Evolutionary conservation across 371 early-diverging fungal species (phyloP), one percentile per base, ranked within the genome.

Genomic region (Agmasoma carcini): DNA sequence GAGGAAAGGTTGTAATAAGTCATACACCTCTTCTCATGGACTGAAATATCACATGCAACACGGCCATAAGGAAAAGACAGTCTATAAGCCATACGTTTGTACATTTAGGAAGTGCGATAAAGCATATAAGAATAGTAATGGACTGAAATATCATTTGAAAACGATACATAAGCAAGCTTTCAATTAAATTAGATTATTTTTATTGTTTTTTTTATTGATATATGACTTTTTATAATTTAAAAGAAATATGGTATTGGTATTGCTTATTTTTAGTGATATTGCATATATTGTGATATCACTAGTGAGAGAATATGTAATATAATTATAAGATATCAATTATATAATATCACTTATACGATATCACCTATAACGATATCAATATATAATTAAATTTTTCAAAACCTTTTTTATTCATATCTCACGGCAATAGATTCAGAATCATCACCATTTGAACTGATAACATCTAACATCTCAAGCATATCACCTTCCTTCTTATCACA

Each of bases 71-170:
- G 68, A 70, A 27, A 67, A 72, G 33, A 68, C 65, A 31, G 57
- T 59, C 70, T 82, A 69, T 25, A 88, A 87, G 70, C 90, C 88
- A 4, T 88, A 82, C 73, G 78, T 79, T 23, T 91, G 92, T 71
- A 78, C 81, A 11, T 78, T 85, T 51, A 78, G 80, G 44, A 82
- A 81, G 14, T 91, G 92, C 75, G 81, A 82, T 48, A 89, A 87
- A 69, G 76, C 83, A 25, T 93, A 92, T 79, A 92, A 92, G 78
- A 92, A 92, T 74, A 75, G 85, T 61, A 91, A 90, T 68, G 95
- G 95, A 1, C 79, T 94, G 59, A 88, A 88, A 72, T 89, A 89
- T 68, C 90, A 89, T 66, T 79, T 88, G 55, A 83, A 83, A 60
- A 85, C 85, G 60, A 80, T 82, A 31, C 90, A 89, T 51, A 54